These are phyloP conservation scores for Ogataea polymorpha DNA, from an alignment of 805 yeast genomes.

Conservation along the genomic window DNA sequence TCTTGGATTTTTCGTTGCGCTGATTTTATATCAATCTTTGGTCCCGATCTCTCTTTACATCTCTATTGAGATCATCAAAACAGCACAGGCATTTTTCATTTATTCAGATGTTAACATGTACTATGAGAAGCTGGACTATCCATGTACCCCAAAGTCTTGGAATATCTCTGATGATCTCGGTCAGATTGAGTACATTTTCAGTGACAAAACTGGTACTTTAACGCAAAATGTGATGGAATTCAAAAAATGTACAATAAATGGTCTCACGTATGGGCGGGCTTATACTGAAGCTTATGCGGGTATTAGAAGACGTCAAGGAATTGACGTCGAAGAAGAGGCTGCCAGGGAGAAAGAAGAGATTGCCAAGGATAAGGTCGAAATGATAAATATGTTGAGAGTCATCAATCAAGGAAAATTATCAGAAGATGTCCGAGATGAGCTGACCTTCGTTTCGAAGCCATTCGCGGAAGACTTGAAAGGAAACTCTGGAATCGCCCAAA, in stretches of 20 bases:
- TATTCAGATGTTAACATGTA: constrained; percentile 73
- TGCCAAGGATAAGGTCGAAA: constrained; percentile 52
- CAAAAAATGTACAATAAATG: constrained; percentile 75
- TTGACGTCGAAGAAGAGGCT: constrained; percentile 65
- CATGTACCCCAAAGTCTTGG: constrained; percentile 85
- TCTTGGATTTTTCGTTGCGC: constrained; percentile 69
- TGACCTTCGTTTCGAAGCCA: constrained; percentile 67
- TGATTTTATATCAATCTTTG: constrained; percentile 72
- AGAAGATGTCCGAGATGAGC: constrained; percentile 47
- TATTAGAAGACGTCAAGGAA: constrained; percentile 70
- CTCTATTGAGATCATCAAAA: constrained; percentile 77
- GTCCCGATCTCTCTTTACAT: constrained; percentile 83
- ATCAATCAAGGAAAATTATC: constrained; percentile 33
- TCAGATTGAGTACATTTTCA: constrained; percentile 78
- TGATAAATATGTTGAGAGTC: constrained; percentile 47
- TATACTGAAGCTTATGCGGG: constrained; percentile 84
- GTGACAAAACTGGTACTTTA: constrained; percentile 82
- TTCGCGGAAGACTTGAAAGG: constrained; percentile 63
- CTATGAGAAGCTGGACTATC: constrained; percentile 65
- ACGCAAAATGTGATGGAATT: constrained; percentile 86
- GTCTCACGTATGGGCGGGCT: constrained; percentile 70
- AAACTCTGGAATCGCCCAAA: constrained; percentile 47
- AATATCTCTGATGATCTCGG: constrained; percentile 83
- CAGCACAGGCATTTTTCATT: constrained; percentile 78
- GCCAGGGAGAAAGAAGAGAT: constrained; percentile 51